Evolutionary conservation across 2,329 filamentous ascomycete genomes (phyloP), one percentile per base, ranked within the genome.

Genomic region (Colletotrichum gloeosporioides): DNA sequence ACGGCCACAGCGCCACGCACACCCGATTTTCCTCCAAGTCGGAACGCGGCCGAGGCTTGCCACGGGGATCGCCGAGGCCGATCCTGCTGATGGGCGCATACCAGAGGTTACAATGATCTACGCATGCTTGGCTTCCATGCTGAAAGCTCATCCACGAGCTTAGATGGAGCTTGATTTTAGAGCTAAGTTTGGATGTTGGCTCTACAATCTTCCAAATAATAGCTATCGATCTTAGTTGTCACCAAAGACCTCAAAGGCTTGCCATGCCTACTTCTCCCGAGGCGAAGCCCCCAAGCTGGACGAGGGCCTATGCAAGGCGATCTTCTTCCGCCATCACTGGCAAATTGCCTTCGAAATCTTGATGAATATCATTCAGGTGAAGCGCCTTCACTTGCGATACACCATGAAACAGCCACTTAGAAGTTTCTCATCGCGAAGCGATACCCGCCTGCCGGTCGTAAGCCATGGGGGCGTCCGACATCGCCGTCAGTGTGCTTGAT

Each of bases 41-140:
- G 68, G 53, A 62, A 55, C 15, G 7, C 36, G 53, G 53, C 69
- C 31, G 31, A 53, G n/a, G 34, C 34, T 22, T 61, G 62, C 34
- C 36, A 12, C 31, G 15, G 16, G 29, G 22, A 36, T 69, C 55
- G 29, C 36, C 27, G 55, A 39, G n/a, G 31, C 12, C 53, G 59
- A 71, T 71, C 31, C 10, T 9, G 39, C 62, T 44, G 32, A 15
- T 18, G 22, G 57, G 63, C 18, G 22, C 12, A 2, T 12, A 12
- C 25, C 22, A 34, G 25, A 59, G 8, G 59, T 0, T 18, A 31
- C 16, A 1, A 62, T n/a, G 31, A 31, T 31, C 27, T 16, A 22
- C 44, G n/a, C 8, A 13, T 22, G 8, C n/a, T 53, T 7, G n/a
- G 10, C 44, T 53, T 53, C 4, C 39, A 5, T n/a, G 1, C 9